Base-by-base conservation (phyloP, 2,329 filamentous ascomycete genomes). In the Dactylonectria macrodidyma region DNA sequence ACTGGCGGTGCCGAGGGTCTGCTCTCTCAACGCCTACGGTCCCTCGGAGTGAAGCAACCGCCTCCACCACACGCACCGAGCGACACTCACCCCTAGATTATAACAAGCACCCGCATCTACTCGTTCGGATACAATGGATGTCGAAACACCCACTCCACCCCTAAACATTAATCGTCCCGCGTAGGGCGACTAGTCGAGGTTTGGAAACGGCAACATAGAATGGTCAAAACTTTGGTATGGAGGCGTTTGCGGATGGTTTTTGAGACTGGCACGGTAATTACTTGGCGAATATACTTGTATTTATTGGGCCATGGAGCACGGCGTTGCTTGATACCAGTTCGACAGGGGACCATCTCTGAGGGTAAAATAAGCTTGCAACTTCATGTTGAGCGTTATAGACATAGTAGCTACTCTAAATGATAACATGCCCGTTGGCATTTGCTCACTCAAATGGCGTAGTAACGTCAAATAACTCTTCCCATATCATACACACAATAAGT, bases 1-100 rank as follows among this genome's bases (percentile, higher is more conserved):
- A 75, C 81, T 2, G 24, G 66, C 24, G 81, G 81, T 1, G 85
- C 88, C 5, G 91, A 94, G 74, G 89, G 93, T 3, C 80, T 96
- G 16, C 82, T 96, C 16, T 93, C 93, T 11, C 90, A 90, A 77
- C 87, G 90, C 64, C 81, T 95, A 51, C 87, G 90, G 71, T 88
- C 89, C 6, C 81, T 93, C 6, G 92, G 90, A 44, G 84, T 85
- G 26, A 79, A 85, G 65, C 73, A 74, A 24, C 67, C 60, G 5
- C 67, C 62, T 5, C 66, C 64, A 10, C 66, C 62, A 6, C 41
- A 67, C 3, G 57, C 50, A 24, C 65, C 69, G 12, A 8, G 50
- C 3, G 52, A 59, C 33, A 22, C 51, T 48, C 55, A 57, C 46
- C 56, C 48, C 24, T 72, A 67, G 62, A 55, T 38, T 59, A 24